Percentiles rank a stretch among this genome's conserved stretches.
Evolutionary conservation across 345 rosid species (phyloP).

Genomic region (Eucalyptus regnans): DNA sequence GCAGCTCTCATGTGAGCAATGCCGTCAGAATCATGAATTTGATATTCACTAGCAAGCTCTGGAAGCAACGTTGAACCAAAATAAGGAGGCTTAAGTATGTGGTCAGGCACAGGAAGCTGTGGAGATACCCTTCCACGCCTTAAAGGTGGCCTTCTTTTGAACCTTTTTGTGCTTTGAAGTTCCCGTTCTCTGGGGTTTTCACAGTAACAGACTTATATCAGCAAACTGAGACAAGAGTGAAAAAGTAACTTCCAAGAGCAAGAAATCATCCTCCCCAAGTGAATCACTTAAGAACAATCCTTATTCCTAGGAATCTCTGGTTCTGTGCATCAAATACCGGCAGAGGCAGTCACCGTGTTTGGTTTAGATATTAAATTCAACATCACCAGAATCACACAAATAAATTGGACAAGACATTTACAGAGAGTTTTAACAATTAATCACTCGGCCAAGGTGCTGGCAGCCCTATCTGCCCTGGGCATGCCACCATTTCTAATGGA

Average conservation of each 20-base stretch:
- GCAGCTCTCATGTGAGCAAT: constrained; percentile 72
- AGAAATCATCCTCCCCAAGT: not conserved
- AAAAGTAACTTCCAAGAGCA: not conserved
- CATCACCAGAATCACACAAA: not conserved
- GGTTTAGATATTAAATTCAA: not conserved
- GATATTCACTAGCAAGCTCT: constrained; percentile 37
- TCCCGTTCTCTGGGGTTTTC: constrained; percentile 42
- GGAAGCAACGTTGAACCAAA: constrained; percentile 27
- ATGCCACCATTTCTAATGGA: not conserved
- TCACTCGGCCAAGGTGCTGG: not conserved
- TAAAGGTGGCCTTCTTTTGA: constrained; percentile 43
- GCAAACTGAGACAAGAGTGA: not conserved
- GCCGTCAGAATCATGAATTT: constrained; percentile 69
- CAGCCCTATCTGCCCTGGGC: not conserved
- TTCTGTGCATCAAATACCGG: not conserved
- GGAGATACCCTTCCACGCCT: constrained; percentile 83
- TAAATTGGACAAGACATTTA: not conserved
- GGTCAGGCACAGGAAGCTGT: constrained; percentile 67
- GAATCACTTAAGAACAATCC: not conserved
- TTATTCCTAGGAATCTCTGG: not conserved
- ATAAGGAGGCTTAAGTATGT: constrained; percentile 76
- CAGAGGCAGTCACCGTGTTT: not conserved
- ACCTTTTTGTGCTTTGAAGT: constrained; percentile 22
- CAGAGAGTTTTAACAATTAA: not conserved
- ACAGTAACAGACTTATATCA: not conserved